Percentiles rank a stretch among this genome's conserved stretches.
Evolutionary conservation across 495 filamentous ascomycete genomes (phyloP).

Genomic region (Mytilinidion resinicola): DNA sequence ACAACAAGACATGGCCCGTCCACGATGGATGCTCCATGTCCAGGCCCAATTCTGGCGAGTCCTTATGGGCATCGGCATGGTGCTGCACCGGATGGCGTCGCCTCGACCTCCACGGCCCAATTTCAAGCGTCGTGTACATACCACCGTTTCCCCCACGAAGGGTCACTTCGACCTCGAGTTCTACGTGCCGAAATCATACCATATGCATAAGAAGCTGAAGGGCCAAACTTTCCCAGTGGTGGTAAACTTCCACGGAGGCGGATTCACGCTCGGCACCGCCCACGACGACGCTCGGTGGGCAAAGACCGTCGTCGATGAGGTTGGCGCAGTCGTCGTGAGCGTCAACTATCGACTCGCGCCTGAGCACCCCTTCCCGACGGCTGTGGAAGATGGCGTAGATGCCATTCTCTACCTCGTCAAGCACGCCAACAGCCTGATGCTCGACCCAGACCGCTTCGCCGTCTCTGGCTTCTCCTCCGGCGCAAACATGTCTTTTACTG

Average conservation of each 20-base stretch:
- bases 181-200: slow-evolving; percentile 66
- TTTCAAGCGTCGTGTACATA: slow-evolving; percentile 59
- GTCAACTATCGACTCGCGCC: slow-evolving; percentile 42
- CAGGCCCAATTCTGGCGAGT: slow-evolving; percentile 71
- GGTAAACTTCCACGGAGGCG: slow-evolving; percentile 43
- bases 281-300: slow-evolving; percentile 41
- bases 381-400: slow-evolving; percentile 43
- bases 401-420: slow-evolving; percentile 36
- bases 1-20: slow-evolving; percentile 8
- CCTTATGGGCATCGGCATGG: slow-evolving; percentile 75
- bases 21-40: slow-evolving; percentile 62
- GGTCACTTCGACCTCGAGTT: slow-evolving; percentile 67
- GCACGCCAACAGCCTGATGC: slow-evolving; percentile 40
- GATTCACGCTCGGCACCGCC: slow-evolving; percentile 38
- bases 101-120: slow-evolving; percentile 60
- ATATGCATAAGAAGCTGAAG: slow-evolving; percentile 35
- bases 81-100: slow-evolving; percentile 60
- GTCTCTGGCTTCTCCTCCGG: slow-evolving; percentile 84
- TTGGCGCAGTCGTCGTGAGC: slow-evolving; percentile 37
- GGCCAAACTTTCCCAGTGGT: slow-evolving; percentile 36
- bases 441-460: slow-evolving; percentile 60
- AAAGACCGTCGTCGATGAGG: slow-evolving; percentile 33
- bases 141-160: slow-evolving; percentile 49
- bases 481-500: slow-evolving; percentile 77
- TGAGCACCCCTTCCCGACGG: slow-evolving; percentile 41